A percentile compares a stretch with the other conserved stretches of the same genome.
phyloP scores from a whole-genome alignment of 2,329 filamentous ascomycete genomes.

The Exophiala sp. region DNA sequence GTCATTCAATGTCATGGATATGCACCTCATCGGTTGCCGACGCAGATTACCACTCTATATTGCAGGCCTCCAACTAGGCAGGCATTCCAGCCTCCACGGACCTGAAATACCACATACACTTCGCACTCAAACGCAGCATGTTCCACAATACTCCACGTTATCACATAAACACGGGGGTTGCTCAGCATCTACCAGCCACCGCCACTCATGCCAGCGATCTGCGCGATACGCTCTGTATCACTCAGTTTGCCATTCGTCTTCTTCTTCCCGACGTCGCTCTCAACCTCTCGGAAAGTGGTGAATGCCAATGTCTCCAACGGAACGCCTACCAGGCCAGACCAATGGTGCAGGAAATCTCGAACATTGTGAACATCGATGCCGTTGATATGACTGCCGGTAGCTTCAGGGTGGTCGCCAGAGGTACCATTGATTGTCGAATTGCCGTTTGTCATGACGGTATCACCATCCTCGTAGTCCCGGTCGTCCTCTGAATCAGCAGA shows the following conservation, averaged over 20 bases:
- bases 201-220: constrained; percentile 82
- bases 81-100: no score
- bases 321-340: constrained; percentile 67
- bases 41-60: not conserved
- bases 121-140: no score
- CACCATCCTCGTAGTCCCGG: constrained; percentile 23
- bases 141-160: not conserved
- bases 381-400: constrained; percentile 45
- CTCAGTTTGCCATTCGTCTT: constrained; percentile 44
- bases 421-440: constrained; percentile 30
- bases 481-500: constrained; percentile 55
- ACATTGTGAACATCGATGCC: constrained; percentile 59
- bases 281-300: constrained; percentile 85
- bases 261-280: constrained; percentile 85
- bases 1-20: no score
- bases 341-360: constrained; percentile 65
- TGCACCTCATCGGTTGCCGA: not conserved
- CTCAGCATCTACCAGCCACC: constrained; percentile 69
- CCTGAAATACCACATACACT: no score
- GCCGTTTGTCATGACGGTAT: constrained; percentile 26
- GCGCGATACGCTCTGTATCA: constrained; percentile 75
- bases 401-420: constrained; percentile 11
- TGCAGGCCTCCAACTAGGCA: no score
- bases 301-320: constrained; percentile 65
- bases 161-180: not conserved